These are phyloP conservation scores for Daldinia sp. DNA, from an alignment of 2,329 filamentous ascomycete genomes.

Conservation along the genomic window DNA sequence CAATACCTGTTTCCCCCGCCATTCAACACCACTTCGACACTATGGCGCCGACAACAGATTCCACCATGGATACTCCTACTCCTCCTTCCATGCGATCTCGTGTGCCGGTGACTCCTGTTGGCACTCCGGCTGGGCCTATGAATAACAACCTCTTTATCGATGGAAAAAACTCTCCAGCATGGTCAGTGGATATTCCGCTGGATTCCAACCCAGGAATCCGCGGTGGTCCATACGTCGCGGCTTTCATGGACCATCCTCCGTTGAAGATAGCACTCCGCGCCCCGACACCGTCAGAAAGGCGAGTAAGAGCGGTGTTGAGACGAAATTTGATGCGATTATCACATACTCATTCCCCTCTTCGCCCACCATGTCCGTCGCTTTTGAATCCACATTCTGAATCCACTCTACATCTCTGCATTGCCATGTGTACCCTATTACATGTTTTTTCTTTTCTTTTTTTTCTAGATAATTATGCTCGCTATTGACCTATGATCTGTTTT, in stretches of 20 bases:
- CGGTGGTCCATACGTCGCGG: slow-evolving; percentile 31
- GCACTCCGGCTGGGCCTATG: slow-evolving; percentile 25
- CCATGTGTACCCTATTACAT: background rate
- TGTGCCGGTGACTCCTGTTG: background rate
- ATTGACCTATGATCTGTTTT: background rate
- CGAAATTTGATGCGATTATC: slow-evolving; percentile 5
- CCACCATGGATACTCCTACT: background rate
- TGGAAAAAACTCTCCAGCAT: slow-evolving; percentile 18
- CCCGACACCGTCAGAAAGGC: slow-evolving; percentile 13
- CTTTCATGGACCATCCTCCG: slow-evolving; percentile 15
- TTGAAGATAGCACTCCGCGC: slow-evolving; percentile 11
- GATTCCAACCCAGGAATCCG: slow-evolving; percentile 28
- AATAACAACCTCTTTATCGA: slow-evolving; percentile 31
- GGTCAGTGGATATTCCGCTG: slow-evolving; percentile 9
- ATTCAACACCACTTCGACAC: slow-evolving; percentile 13
- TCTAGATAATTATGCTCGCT: background rate
- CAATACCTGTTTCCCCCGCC: background rate
- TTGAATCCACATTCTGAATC: background rate
- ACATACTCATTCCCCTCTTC: background rate
- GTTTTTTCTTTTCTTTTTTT: background rate
- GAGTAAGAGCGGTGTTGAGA: slow-evolving; percentile 15
- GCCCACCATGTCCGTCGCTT: background rate
- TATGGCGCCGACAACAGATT: slow-evolving; percentile 1
- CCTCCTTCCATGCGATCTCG: background rate
- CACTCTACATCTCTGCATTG: background rate